Evolutionary conservation across 2,329 filamentous ascomycete genomes (phyloP).

Genomic region (Colletotrichum tamarilloi): DNA sequence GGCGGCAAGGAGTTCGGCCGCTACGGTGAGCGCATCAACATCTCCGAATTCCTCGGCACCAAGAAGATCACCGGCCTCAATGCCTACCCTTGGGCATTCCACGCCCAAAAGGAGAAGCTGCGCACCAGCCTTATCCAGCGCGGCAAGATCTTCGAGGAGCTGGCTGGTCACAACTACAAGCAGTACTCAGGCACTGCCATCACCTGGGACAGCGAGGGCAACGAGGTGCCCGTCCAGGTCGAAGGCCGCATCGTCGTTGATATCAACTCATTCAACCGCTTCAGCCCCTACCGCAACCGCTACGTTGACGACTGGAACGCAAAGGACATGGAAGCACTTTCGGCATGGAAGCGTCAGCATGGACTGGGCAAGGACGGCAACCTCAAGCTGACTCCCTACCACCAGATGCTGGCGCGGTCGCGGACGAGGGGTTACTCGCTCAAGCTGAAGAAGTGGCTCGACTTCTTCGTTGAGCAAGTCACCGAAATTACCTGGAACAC

Average conservation of each 20-base stretch:
- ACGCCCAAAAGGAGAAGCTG: conserved; percentile 51
- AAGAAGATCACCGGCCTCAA: conserved; percentile 55
- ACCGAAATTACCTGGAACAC: conserved; percentile 59
- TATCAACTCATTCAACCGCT: conserved; percentile 50
- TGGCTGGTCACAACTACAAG: conserved; percentile 61
- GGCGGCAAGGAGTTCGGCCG: conserved; percentile 60
- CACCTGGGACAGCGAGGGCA: conserved; percentile 47
- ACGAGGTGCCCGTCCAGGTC: conserved; percentile 41
- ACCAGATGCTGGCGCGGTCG: conserved; percentile 46
- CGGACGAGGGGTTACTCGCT: conserved; percentile 59
- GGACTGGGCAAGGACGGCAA: conserved; percentile 41
- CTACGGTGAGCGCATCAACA: conserved; percentile 45
- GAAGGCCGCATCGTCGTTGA: conserved; percentile 52
- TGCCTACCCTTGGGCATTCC: conserved; percentile 57
- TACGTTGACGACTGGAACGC: conserved; percentile 46
- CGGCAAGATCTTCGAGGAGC: conserved; percentile 56
- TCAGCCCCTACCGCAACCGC: conserved; percentile 45
- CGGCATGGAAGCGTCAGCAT: conserved; percentile 38
- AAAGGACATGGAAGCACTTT: conserved; percentile 45
- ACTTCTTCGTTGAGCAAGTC: conserved; percentile 60
- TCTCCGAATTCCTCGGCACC: conserved; percentile 56
- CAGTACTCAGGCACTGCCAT: conserved; percentile 54
- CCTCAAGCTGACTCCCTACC: conserved; percentile 44
- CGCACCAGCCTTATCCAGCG: conserved; percentile 49
- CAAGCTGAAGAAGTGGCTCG: conserved; percentile 59